phyloP scores from a whole-genome alignment of 1,284 basidiomycete species.

The Cryptococcus sp. region DNA sequence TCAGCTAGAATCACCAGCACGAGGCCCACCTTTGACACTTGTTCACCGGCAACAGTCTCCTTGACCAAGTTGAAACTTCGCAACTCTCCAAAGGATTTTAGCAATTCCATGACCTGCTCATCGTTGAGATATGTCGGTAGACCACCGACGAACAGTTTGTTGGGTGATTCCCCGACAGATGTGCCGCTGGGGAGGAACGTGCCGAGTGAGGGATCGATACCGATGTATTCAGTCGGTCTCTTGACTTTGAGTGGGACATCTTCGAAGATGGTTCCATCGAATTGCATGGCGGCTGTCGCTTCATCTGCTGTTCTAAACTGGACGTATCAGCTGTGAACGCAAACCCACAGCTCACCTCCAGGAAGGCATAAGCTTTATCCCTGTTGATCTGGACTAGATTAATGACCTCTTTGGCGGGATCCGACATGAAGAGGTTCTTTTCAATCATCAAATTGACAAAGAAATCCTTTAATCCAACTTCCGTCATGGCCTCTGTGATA shows the following conservation, averaged over 20 bases:
- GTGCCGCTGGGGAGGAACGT: slow-evolving; percentile 86
- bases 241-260: slow-evolving; percentile 89
- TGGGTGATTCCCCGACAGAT: slow-evolving; percentile 91
- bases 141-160: slow-evolving; percentile 97
- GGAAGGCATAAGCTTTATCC: slow-evolving; percentile 96
- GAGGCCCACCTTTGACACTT: slow-evolving; percentile 70
- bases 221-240: slow-evolving; percentile 90
- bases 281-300: slow-evolving; percentile 91
- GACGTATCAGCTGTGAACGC: not conserved
- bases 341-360: slow-evolving; percentile 61
- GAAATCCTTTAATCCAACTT: slow-evolving; percentile 81
- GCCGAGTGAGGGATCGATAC: slow-evolving; percentile 48
- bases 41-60: slow-evolving; percentile 70
- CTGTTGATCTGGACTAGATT: slow-evolving; percentile 91
- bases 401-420: slow-evolving; percentile 80
- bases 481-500: slow-evolving; percentile 86
- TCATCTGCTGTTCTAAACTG: slow-evolving; percentile 96
- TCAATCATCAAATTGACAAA: slow-evolving; percentile 96
- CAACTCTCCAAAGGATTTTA: slow-evolving; percentile 95
- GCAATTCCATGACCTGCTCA: slow-evolving; percentile 94
- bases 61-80: slow-evolving; percentile 97
- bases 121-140: slow-evolving; percentile 91
- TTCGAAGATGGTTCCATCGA: slow-evolving; percentile 94
- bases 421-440: slow-evolving; percentile 67
- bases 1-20: slow-evolving; percentile 1